These are phyloP conservation scores for Paramecium sexaurelia DNA, from an alignment of 73 alveolate species.

Conservation along the genomic window DNA sequence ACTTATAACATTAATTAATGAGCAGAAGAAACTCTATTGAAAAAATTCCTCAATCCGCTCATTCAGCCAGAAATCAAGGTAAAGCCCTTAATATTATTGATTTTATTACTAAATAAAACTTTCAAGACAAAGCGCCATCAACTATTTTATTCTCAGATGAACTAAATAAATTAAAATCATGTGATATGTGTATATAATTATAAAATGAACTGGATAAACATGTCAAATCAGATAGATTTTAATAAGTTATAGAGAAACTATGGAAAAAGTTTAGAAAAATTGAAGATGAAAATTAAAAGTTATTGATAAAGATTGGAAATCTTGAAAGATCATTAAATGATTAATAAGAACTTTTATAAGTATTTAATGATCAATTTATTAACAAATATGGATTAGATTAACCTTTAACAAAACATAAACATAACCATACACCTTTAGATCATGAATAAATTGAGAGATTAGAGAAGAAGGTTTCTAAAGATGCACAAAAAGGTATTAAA, in stretches of 20 bases:
- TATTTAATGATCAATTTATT: background rate
- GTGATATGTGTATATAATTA: background rate
- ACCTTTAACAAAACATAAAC: background rate
- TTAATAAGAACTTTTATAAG: background rate
- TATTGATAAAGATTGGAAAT: background rate
- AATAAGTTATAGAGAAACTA: background rate
- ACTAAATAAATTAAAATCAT: background rate
- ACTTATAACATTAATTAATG: constrained; percentile 20
- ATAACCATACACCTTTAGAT: background rate
- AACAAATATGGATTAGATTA: background rate
- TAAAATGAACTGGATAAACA: background rate
- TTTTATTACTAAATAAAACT: background rate
- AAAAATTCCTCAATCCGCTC: background rate
- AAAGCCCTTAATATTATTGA: background rate
- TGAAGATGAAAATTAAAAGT: background rate
- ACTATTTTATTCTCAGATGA: background rate
- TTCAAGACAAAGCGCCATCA: background rate
- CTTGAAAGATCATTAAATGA: background rate
- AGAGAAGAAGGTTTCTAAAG: background rate
- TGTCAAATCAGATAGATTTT: background rate
- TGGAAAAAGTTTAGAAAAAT: background rate
- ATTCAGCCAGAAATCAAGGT: constrained; percentile 6
- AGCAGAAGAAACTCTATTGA: constrained; percentile 24
- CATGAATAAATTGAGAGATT: background rate
- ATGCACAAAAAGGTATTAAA: background rate